Evolutionary conservation across 768 basidiomycete species (phyloP).

Genomic region (Lactarius deliciosus): DNA sequence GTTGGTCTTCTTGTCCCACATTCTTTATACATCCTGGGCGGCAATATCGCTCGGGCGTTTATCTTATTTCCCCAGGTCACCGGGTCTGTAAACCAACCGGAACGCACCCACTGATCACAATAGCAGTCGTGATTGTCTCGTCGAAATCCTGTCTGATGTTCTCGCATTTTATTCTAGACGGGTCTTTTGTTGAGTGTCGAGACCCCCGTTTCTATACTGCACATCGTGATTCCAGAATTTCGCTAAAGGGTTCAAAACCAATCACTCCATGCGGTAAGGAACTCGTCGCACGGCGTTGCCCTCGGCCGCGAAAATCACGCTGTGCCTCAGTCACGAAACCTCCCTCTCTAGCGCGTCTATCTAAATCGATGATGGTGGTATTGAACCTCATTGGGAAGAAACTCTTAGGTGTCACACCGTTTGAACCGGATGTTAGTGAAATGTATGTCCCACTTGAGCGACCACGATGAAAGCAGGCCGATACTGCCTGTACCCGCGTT

Average conservation of each 20-base stretch:
- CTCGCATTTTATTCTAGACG: conserved; percentile 4
- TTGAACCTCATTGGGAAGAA: not conserved
- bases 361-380: not conserved
- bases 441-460: not conserved
- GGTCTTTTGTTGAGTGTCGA: not conserved
- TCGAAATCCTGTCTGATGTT: not conserved
- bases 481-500: not conserved
- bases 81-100: not conserved
- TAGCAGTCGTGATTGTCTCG: not conserved
- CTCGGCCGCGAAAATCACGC: not conserved
- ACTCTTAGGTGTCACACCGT: not conserved
- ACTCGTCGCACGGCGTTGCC: not conserved
- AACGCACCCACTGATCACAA: conserved; percentile 13
- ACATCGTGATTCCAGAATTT: not conserved
- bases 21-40: conserved; percentile 8
- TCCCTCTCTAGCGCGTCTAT: not conserved
- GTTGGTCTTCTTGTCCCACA: not conserved
- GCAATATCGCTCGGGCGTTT: conserved; percentile 2
- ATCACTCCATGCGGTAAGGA: not conserved
- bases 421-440: not conserved
- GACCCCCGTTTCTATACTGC: not conserved
- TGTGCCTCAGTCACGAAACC: not conserved
- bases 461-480: not conserved
- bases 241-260: not conserved
- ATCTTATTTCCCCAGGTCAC: conserved; percentile 16